These are phyloP conservation scores for Protoeuglena noctilucae DNA, from an alignment of 139 green algal species.

Conservation along the genomic window DNA sequence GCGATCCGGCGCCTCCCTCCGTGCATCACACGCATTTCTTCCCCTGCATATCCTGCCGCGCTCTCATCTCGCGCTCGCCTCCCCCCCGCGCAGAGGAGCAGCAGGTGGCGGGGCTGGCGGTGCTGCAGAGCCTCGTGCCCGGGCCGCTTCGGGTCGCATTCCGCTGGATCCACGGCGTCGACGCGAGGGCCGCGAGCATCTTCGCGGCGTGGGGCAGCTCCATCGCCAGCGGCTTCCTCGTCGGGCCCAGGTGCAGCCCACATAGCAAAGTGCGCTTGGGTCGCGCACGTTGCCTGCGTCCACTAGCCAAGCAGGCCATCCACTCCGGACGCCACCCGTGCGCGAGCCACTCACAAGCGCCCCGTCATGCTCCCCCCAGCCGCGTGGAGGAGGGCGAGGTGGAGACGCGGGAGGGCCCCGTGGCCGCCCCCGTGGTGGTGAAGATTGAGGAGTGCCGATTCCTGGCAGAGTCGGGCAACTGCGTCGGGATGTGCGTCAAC, in stretches of 20 bases:
- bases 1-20: background rate
- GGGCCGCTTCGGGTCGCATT: too few species aligned
- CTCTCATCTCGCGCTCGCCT: background rate
- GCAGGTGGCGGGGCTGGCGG: background rate
- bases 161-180: too few species aligned
- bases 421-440: background rate
- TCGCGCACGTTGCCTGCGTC: too few species aligned
- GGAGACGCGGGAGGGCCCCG: background rate
- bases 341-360: too few species aligned
- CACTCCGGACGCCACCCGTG: too few species aligned
- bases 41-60: background rate
- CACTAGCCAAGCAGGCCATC: too few species aligned
- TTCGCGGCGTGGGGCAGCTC: background rate
- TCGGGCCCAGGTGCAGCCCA: too few species aligned
- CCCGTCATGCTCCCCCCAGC: too few species aligned
- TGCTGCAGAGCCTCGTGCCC: background rate
- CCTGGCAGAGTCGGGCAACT: background rate
- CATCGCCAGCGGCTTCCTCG: background rate
- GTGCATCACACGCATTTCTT: background rate
- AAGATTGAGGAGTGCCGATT: background rate
- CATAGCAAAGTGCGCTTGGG: too few species aligned
- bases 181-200: too few species aligned
- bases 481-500: background rate
- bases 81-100: background rate
- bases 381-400: too few species aligned